Conservation (phyloP, 352 stramenopile species). For the Globisporangium nagaii region DNA sequence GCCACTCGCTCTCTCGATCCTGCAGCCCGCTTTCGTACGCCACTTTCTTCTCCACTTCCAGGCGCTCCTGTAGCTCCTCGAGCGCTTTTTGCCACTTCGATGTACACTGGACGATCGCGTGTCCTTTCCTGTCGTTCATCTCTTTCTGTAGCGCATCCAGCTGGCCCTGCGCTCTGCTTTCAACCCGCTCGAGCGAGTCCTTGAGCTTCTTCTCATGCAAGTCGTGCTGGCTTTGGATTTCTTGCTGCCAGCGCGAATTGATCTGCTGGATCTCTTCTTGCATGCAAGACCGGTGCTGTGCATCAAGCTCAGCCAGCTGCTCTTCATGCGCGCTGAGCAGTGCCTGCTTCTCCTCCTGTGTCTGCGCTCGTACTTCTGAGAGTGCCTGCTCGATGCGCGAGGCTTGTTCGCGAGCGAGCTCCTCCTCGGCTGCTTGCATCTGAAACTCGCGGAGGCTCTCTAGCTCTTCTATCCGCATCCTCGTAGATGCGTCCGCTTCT, state of each 20-base stretch:
- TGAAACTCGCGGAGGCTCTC: not conserved
- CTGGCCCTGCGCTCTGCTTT: constrained; percentile 27
- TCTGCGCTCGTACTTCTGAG: not conserved
- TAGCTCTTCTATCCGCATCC: not conserved
- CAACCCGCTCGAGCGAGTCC: constrained; percentile 21
- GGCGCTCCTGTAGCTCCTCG: constrained; percentile 55
- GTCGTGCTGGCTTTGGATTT: constrained; percentile 23
- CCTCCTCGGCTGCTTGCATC: not conserved
- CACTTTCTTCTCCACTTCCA: constrained; percentile 56
- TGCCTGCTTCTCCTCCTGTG: not conserved
- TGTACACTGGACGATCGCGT: constrained; percentile 55
- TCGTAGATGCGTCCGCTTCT: not conserved
- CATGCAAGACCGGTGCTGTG: constrained; percentile 15
- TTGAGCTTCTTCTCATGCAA: constrained; percentile 28
- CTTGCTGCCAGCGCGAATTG: constrained; percentile 25
- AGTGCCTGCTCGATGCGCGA: not conserved
- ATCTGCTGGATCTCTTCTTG: constrained; percentile 23
- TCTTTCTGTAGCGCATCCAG: constrained; percentile 48
- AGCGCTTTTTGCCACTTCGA: constrained; percentile 67
- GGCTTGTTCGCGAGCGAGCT: not conserved
- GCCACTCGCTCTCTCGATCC: constrained; percentile 74
- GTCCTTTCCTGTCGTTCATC: constrained; percentile 53
- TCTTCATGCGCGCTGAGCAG: not conserved
- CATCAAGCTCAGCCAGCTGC: not conserved
- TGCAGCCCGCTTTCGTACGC: constrained; percentile 55